Conservation (phyloP, 352 stramenopile genomes). For the Phytophthora sojae region DNA sequence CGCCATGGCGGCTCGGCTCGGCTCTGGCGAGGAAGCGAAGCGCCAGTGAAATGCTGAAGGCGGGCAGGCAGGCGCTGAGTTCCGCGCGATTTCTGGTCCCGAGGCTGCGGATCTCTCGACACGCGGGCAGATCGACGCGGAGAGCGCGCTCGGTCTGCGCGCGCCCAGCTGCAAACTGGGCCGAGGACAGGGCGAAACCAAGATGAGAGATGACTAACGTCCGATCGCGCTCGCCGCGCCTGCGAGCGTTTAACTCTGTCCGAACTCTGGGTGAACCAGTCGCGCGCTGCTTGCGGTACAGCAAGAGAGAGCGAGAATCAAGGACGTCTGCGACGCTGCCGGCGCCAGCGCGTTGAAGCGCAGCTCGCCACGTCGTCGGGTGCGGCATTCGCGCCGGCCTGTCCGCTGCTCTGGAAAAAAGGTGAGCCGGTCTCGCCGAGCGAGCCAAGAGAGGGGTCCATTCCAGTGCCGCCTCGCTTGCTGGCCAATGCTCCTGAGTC, state of each 20-base stretch:
- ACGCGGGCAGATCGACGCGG: slow-evolving; percentile 22
- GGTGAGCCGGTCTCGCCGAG: neutral
- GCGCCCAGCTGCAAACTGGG: slow-evolving; percentile 15
- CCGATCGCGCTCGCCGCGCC: slow-evolving; percentile 14
- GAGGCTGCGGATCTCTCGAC: neutral
- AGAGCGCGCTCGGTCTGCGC: slow-evolving; percentile 17
- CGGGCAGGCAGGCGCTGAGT: slow-evolving; percentile 3
- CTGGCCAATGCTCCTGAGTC: slow-evolving; percentile 31
- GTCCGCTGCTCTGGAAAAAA: slow-evolving; percentile 25
- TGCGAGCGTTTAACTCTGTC: neutral
- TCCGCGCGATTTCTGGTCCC: slow-evolving; percentile 15
- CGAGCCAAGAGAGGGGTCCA: slow-evolving; percentile 23
- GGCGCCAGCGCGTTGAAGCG: slow-evolving; percentile 1
- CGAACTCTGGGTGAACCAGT: slow-evolving; percentile 11
- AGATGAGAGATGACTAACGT: slow-evolving; percentile 25
- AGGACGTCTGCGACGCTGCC: slow-evolving; percentile 11
- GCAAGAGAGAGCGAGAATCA: slow-evolving; percentile 23
- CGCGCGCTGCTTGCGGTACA: neutral
- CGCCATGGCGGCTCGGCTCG: neutral
- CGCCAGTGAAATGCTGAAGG: slow-evolving; percentile 7
- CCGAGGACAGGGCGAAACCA: slow-evolving; percentile 27
- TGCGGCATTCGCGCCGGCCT: slow-evolving; percentile 5
- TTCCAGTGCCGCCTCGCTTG: slow-evolving; percentile 15
- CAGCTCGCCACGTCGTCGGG: slow-evolving; percentile 23
- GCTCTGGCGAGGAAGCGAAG: neutral